These are phyloP conservation scores for Thoreauomyces humboldtii DNA, from an alignment of 192 early-diverging fungal genomes.

Conservation along the genomic window DNA sequence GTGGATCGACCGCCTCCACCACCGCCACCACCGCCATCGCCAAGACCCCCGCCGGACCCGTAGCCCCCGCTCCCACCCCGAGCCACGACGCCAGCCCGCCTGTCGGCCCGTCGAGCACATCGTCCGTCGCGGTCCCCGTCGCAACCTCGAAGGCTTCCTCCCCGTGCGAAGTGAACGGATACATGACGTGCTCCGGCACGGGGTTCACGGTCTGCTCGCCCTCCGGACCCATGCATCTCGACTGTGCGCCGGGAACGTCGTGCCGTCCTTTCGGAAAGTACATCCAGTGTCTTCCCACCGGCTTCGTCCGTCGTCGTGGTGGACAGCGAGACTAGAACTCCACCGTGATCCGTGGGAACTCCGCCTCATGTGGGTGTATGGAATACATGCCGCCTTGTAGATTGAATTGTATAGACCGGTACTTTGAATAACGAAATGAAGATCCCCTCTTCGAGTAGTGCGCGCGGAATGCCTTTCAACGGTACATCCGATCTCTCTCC, in stretches of 20 bases:
- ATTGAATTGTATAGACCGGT: neutral
- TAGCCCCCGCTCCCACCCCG: neutral
- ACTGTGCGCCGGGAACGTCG: neutral
- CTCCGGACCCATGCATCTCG: neutral
- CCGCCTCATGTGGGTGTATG: too few relatives aligned
- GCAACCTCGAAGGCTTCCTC: neutral
- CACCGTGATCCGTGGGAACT: too few relatives aligned
- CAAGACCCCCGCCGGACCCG: neutral
- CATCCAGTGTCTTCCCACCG: neutral
- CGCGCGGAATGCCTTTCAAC: too few relatives aligned
- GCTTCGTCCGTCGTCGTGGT: neutral
- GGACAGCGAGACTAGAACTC: too few relatives aligned
- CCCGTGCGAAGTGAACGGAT: neutral
- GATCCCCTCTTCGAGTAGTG: neutral
- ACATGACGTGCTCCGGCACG: neutral
- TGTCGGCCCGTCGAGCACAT: neutral
- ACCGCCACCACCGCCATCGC: neutral
- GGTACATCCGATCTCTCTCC: neutral
- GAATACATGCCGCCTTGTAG: too few relatives aligned
- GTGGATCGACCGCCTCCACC: too few relatives aligned
- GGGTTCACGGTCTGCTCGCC: neutral
- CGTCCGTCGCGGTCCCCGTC: neutral
- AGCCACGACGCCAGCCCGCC: neutral
- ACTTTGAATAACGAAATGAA: neutral
- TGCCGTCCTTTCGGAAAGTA: slow-evolving; percentile 8